Conservation (phyloP, 805 yeast genomes). For the Myxozyma monticola region DNA sequence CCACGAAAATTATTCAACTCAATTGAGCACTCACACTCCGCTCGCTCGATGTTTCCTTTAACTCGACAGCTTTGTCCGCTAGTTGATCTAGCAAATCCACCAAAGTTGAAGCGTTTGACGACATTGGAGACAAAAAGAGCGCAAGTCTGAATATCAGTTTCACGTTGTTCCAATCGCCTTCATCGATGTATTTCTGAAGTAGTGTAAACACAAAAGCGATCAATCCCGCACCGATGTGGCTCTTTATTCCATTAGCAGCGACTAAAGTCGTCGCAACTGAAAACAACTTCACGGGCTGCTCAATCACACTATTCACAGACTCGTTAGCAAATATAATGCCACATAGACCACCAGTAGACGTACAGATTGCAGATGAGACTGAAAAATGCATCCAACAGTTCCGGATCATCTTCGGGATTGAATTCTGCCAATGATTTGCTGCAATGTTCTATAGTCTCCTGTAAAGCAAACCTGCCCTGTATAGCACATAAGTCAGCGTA, state of each 20-base stretch:
- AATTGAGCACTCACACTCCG: constrained; percentile 1
- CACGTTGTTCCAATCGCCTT: constrained; percentile 58
- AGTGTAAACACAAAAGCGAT: constrained; percentile 67
- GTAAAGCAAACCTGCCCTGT: constrained; percentile 13
- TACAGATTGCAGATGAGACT: constrained; percentile 13
- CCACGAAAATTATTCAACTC: not conserved
- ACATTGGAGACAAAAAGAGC: constrained; percentile 62
- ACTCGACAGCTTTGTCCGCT: constrained; percentile 54
- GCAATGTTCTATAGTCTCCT: constrained; percentile 12
- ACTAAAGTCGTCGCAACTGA: constrained; percentile 68
- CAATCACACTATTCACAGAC: constrained; percentile 44
- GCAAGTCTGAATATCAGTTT: constrained; percentile 72
- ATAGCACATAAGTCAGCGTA: not conserved
- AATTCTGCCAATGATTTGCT: constrained; percentile 2
- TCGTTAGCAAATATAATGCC: not conserved
- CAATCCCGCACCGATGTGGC: constrained; percentile 65
- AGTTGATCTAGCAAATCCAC: constrained; percentile 54
- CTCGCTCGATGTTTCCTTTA: constrained; percentile 43
- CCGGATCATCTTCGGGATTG: constrained; percentile 10
- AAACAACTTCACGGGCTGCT: constrained; percentile 88
- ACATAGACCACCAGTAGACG: not conserved
- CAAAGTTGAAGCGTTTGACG: constrained; percentile 48
- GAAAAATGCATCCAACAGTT: not conserved
- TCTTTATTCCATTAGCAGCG: constrained; percentile 62
- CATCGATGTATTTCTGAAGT: constrained; percentile 56